Conservation (phyloP, 805 yeast species). For the Ogataea paradorogensis region DNA sequence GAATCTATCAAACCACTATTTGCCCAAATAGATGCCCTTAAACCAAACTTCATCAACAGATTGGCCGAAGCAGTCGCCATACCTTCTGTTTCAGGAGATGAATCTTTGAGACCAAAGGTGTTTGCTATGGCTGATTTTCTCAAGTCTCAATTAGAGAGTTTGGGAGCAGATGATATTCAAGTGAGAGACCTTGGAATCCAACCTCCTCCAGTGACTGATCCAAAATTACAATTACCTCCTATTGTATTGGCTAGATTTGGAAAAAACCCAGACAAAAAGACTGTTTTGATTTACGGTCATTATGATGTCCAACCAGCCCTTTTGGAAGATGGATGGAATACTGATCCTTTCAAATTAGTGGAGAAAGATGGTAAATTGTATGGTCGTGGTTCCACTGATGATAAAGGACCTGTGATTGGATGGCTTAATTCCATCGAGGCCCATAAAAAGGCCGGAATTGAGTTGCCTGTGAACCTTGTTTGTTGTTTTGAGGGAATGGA, state of each 20-base stretch:
- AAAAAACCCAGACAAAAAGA: conserved; percentile 75
- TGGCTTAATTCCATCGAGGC: conserved; percentile 95
- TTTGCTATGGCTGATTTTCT: conserved; percentile 86
- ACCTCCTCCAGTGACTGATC: conserved; percentile 81
- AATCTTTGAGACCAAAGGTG: conserved; percentile 81
- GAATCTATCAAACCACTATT: conserved; percentile 40
- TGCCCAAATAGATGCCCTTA: conserved; percentile 66
- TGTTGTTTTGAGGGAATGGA: conserved; percentile 99
- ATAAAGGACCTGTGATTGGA: conserved; percentile 96
- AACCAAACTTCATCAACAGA: conserved; percentile 70
- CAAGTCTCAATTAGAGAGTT: conserved; percentile 57
- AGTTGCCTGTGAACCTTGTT: conserved; percentile 88
- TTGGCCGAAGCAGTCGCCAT: conserved; percentile 85
- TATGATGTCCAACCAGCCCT: conserved; percentile 98
- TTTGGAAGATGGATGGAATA: conserved; percentile 89
- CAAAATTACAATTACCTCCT: conserved; percentile 80
- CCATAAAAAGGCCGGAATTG: conserved; percentile 77
- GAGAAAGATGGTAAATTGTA: conserved; percentile 67
- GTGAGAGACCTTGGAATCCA: conserved; percentile 82
- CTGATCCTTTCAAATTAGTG: conserved; percentile 82
- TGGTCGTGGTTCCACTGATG: conserved; percentile 97
- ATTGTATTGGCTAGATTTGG: conserved; percentile 91
- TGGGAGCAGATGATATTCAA: conserved; percentile 83
- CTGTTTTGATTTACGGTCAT: conserved; percentile 91
- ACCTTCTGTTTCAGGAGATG: conserved; percentile 93